These are phyloP conservation scores for Pseudocercospora cruenta DNA, from an alignment of 2,329 filamentous ascomycete species.

Conservation along the genomic window DNA sequence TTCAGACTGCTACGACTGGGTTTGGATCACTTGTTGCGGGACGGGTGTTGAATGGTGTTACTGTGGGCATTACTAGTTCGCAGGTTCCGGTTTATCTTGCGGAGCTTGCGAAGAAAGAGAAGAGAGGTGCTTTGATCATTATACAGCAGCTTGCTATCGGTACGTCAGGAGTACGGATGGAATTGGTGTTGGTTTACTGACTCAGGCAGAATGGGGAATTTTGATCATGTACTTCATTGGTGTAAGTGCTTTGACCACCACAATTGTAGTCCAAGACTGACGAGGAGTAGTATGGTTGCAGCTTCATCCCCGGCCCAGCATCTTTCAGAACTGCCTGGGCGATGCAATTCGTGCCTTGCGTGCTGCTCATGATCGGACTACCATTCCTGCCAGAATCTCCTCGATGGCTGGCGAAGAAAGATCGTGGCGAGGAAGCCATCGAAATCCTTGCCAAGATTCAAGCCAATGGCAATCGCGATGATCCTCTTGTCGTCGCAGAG, in stretches of 20 bases:
- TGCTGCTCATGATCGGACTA: slow-evolving; percentile 49
- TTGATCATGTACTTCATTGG: slow-evolving; percentile 55
- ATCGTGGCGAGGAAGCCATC: slow-evolving; percentile 51
- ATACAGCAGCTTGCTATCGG: slow-evolving; percentile 51
- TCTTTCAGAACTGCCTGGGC: slow-evolving; percentile 54
- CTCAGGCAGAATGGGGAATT: slow-evolving; percentile 45
- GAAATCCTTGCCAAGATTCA: slow-evolving; percentile 51
- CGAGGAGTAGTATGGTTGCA: slow-evolving; percentile 44
- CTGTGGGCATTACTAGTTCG: slow-evolving; percentile 49
- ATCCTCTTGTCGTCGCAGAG: slow-evolving; percentile 53
- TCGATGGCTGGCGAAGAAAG: slow-evolving; percentile 53
- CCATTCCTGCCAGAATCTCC: slow-evolving; percentile 53
- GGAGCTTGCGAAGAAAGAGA: slow-evolving; percentile 48
- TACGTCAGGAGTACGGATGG: slow-evolving; percentile 13
- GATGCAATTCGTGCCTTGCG: slow-evolving; percentile 51
- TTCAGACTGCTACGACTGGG: slow-evolving; percentile 45
- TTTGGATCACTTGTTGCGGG: slow-evolving; percentile 50
- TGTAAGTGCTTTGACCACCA: neutral
- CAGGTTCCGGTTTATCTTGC: slow-evolving; percentile 52
- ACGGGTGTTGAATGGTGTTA: slow-evolving; percentile 46
- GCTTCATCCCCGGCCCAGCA: slow-evolving; percentile 43
- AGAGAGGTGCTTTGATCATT: slow-evolving; percentile 48
- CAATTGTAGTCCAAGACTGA: neutral
- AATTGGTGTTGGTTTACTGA: neutral
- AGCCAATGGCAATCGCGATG: slow-evolving; percentile 48